Conservation (phyloP, 345 rosid species). For the Zanthoxylum bungeanum region DNA sequence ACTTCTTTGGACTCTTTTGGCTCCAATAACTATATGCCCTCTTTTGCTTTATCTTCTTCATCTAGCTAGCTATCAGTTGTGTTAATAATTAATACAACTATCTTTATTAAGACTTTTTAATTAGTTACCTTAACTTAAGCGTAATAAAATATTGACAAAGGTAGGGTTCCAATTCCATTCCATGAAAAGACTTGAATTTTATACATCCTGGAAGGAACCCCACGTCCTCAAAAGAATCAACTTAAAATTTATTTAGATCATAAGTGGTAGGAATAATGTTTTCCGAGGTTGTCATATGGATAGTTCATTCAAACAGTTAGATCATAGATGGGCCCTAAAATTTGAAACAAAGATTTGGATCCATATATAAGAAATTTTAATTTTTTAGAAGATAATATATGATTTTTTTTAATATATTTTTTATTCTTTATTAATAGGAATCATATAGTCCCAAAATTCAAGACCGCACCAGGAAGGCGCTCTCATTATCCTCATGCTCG, state of each 20-base stretch:
- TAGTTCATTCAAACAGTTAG: no score
- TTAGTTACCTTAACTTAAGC: constrained; percentile 11
- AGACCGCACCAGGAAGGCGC: no score
- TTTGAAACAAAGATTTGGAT: no score
- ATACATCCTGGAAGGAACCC: constrained; percentile 16
- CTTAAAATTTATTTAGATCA: neutral
- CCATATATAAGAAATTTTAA: no score
- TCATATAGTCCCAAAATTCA: no score
- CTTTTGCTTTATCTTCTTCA: constrained; percentile 21
- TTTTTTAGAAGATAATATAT: no score
- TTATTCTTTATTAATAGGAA: no score
- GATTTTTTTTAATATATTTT: no score
- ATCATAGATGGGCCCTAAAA: no score
- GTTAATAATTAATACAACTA: neutral
- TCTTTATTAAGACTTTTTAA: constrained; percentile 11
- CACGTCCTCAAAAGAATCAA: neutral
- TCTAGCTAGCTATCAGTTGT: constrained; percentile 10
- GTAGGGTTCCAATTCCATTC: constrained; percentile 27
- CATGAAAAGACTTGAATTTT: constrained; percentile 16
- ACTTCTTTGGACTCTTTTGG: constrained; percentile 21
- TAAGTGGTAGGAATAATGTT: constrained; percentile 13
- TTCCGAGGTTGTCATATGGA: no score
- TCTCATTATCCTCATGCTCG: constrained; percentile 18
- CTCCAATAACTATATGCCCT: constrained; percentile 24
- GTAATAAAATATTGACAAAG: constrained; percentile 8